These are phyloP conservation scores for Boletus barrowsii DNA, from an alignment of 768 basidiomycete species.

Conservation along the genomic window DNA sequence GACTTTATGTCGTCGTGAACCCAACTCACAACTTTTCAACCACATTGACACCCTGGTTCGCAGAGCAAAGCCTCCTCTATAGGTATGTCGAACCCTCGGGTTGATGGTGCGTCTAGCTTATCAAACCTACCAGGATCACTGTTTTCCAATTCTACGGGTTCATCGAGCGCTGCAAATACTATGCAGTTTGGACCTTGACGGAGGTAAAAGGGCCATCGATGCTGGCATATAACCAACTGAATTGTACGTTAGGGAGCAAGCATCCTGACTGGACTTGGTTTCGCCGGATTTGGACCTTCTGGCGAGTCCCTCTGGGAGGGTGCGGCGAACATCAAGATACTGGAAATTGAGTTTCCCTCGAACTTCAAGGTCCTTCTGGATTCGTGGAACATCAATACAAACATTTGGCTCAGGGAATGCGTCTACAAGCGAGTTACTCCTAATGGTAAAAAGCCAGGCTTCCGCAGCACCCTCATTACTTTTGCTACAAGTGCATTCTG, in stretches of 20 bases:
- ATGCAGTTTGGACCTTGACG: conserved; percentile 90
- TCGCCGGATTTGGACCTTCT: conserved; percentile 71
- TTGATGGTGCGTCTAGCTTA: conserved; percentile 1
- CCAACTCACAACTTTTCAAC: conserved; percentile 56
- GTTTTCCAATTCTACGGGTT: conserved; percentile 74
- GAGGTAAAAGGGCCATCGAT: conserved; percentile 49
- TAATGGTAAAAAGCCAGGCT: conserved; percentile 90
- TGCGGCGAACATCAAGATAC: conserved; percentile 82
- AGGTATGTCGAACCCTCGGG: conserved; percentile 28
- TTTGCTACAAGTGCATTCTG: conserved; percentile 96
- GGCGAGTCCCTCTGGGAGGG: conserved; percentile 83
- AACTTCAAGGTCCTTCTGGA: conserved; percentile 91
- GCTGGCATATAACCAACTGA: conserved; percentile 2
- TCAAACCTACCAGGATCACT: conserved; percentile 44
- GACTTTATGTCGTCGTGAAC: conserved; percentile 64
- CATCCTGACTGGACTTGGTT: conserved; percentile 91
- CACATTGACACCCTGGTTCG: conserved; percentile 61
- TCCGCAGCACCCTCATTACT: conserved; percentile 86
- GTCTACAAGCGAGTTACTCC: conserved; percentile 96
- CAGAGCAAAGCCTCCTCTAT: conserved; percentile 38
- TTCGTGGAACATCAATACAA: conserved; percentile 96
- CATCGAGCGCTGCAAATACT: conserved; percentile 88
- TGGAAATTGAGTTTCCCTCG: conserved; percentile 76
- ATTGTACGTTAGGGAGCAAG: conserved; percentile 69
- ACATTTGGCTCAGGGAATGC: conserved; percentile 94